Evolutionary conservation across 2,329 filamentous ascomycete genomes (phyloP).

Genomic region (Cercospora zeina): DNA sequence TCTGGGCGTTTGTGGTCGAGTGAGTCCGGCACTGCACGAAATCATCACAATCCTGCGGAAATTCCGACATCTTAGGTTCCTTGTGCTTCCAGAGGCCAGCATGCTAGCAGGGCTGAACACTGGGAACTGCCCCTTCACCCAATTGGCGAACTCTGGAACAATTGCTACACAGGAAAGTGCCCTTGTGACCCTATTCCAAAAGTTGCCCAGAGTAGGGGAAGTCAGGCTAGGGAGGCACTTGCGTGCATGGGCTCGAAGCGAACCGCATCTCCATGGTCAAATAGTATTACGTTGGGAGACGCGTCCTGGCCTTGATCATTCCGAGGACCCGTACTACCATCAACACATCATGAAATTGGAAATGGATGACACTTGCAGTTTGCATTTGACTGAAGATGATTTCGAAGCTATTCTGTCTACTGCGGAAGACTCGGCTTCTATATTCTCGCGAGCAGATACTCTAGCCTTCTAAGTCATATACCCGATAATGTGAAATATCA

Average conservation of each 20-base stretch:
- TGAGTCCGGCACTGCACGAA: background rate
- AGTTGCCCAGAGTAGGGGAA: background rate
- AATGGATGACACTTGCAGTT: background rate
- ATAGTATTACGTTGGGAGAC: background rate
- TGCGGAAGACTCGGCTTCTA: slow-evolving; percentile 11
- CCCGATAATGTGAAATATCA: background rate
- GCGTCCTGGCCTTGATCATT: background rate
- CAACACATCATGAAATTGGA: background rate
- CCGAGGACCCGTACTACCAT: background rate
- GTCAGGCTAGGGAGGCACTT: background rate
- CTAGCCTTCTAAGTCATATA: background rate
- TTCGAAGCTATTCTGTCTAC: background rate
- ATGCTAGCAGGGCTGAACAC: background rate
- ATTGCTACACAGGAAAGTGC: background rate
- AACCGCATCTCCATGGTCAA: background rate
- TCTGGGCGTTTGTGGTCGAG: slow-evolving; percentile 2
- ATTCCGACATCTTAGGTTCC: background rate
- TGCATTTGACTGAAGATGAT: background rate
- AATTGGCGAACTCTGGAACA: background rate
- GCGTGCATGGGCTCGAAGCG: background rate
- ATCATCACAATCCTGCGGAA: background rate
- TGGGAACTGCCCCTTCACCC: background rate
- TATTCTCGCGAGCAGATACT: slow-evolving; percentile 10
- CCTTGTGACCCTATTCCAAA: background rate
- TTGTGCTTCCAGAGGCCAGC: slow-evolving; percentile 1